Base-by-base conservation (phyloP, 208 protist genomes). In the Porcisia hertigi region DNA sequence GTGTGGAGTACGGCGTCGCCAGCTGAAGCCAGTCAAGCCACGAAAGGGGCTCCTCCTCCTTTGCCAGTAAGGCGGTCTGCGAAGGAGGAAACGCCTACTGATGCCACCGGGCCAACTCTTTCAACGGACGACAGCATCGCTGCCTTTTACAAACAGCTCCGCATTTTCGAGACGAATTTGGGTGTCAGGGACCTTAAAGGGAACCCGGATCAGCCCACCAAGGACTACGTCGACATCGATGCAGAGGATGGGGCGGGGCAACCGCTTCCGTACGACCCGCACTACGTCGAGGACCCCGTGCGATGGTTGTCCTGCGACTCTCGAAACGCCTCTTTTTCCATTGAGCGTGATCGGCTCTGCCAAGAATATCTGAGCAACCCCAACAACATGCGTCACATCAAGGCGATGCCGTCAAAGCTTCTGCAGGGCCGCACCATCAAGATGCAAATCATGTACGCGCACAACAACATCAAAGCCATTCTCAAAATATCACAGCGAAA, bases 401-500 rank as follows among this genome's bases (percentile, higher is more conserved):
- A 89, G 71, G 84, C 92, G 18, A 90, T 96, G 87, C 76, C 88
- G 18, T 87, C 87, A 16, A 77, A 71, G 6, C 86, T 94, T 5
- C 66, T 91, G 57, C 75, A 90, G 47, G 92, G 88, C 0, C 83
- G 92, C 25, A 96, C 92, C 1, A 96, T 96, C 69, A 96, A 96
- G 80, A 86, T 94, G 73, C 83, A 85, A 47, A 55, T 96, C 25
- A 77, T 52, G 47, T 96, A 96, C 69, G 89, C 88, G 18, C 92
- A 96, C 76, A 82, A 87, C 75, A 86, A 87, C 73, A 87, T 96
- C 69, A 78, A 85, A 47, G 81, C 88, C 25, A 92, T 96, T 60
- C 87, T 96, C 23, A 96, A 96, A 76, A 76, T 96, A 7, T 89
- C 92, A 20, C 92, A 96, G 78, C 66, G 79, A 14, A 94, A 94